Evolutionary conservation across 108 stramenopile genomes (phyloP).

Genomic region (Nitzschia sp.): DNA sequence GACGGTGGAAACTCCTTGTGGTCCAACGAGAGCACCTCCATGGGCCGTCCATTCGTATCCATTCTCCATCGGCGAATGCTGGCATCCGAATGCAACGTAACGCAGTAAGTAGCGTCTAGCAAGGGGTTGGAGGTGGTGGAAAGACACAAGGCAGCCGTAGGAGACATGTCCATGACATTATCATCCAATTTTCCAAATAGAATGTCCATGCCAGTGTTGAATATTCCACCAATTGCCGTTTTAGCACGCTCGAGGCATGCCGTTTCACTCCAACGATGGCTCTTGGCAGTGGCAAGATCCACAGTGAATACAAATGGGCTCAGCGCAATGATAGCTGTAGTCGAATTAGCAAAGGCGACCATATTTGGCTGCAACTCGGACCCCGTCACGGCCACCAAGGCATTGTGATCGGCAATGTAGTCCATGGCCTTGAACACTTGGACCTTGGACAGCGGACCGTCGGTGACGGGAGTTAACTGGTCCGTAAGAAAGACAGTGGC

Average conservation of each 20-base stretch:
- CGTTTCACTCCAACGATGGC: slow-evolving; percentile 39
- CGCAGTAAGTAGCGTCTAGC: slow-evolving; percentile 10
- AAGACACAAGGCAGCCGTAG: slow-evolving; percentile 43
- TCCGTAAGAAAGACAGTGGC: slow-evolving; percentile 9
- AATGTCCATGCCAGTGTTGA: slow-evolving; percentile 26
- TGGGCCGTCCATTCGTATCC: slow-evolving; percentile 16
- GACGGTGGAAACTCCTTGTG: slow-evolving; percentile 15
- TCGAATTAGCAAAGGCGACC: slow-evolving; percentile 36
- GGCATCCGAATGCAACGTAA: slow-evolving; percentile 49
- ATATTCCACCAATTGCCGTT: slow-evolving; percentile 20
- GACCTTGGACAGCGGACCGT: background rate
- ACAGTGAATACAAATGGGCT: slow-evolving; percentile 40
- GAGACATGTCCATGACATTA: slow-evolving; percentile 41
- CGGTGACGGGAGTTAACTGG: slow-evolving; percentile 17
- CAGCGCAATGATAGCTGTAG: slow-evolving; percentile 30
- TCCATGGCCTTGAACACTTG: slow-evolving; percentile 17
- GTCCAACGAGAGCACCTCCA: slow-evolving; percentile 22
- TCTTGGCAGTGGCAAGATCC: slow-evolving; percentile 19
- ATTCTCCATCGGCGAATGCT: slow-evolving; percentile 44
- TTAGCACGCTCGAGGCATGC: slow-evolving; percentile 39
- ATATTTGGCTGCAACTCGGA: slow-evolving; percentile 40
- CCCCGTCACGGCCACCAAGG: slow-evolving; percentile 23
- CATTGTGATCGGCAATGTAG: slow-evolving; percentile 14
- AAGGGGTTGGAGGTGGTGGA: slow-evolving; percentile 16
- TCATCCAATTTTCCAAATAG: slow-evolving; percentile 31